Conservation (phyloP, 78 protist genomes). For the Creolimax fragrantissima region DNA sequence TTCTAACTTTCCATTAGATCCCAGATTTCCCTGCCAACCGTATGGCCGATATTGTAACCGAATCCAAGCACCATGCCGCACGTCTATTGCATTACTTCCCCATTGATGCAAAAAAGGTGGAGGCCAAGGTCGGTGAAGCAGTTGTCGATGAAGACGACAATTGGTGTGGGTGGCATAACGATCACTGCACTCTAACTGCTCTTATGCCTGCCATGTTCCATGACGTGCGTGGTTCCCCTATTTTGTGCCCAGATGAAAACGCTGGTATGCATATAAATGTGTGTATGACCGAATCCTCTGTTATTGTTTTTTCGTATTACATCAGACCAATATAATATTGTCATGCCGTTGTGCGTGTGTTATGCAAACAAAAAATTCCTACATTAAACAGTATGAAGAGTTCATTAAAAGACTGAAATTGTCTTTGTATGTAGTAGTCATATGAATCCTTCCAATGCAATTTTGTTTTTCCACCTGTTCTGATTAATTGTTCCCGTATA, state of each 20-base stretch:
- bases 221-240: background rate
- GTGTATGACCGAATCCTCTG: no score
- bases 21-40: background rate
- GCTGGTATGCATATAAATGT: no score
- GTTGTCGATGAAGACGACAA: background rate
- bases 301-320: no score
- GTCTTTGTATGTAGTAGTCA: no score
- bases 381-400: no score
- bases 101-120: background rate
- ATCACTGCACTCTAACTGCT: slow-evolving; percentile 44
- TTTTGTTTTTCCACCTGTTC: no score
- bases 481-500: background rate
- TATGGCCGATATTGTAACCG: background rate
- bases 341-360: no score
- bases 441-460: no score
- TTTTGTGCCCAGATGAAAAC: background rate
- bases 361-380: no score
- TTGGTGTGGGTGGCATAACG: slow-evolving; percentile 48
- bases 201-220: background rate
- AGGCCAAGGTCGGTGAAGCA: background rate
- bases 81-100: slow-evolving; percentile 36
- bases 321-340: no score
- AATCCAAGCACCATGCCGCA: slow-evolving; percentile 20
- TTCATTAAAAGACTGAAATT: no score
- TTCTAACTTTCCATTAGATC: no score